These are phyloP conservation scores for Sclerotiophoma versabilis DNA, from an alignment of 2,329 filamentous ascomycete species.

Conservation along the genomic window DNA sequence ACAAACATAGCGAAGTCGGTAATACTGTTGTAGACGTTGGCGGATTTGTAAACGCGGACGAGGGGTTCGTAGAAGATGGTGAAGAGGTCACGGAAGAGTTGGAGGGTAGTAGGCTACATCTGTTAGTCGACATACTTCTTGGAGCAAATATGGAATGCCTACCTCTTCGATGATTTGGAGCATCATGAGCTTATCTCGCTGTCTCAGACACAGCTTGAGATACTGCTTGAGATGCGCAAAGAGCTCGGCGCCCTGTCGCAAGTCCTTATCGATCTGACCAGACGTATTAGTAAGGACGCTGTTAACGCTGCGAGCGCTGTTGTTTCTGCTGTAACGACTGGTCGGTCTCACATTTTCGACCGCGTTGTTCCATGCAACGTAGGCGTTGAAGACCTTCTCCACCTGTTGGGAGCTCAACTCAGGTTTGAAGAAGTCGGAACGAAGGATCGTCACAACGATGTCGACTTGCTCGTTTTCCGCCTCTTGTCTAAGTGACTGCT, in stretches of 20 bases:
- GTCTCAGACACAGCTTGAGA: slow-evolving; percentile 87
- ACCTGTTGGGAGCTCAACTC: slow-evolving; percentile 77
- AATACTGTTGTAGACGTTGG: slow-evolving; percentile 96
- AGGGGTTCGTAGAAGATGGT: slow-evolving; percentile 99
- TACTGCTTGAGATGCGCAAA: slow-evolving; percentile 96
- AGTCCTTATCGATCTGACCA: slow-evolving; percentile 74
- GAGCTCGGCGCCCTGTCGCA: slow-evolving; percentile 86
- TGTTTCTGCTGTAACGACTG: slow-evolving; percentile 40
- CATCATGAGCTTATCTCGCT: slow-evolving; percentile 98
- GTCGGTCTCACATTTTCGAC: slow-evolving; percentile 72
- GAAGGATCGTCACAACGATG: slow-evolving; percentile 82
- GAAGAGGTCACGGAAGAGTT: slow-evolving; percentile 93
- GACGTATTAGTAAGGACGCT: slow-evolving; percentile 36
- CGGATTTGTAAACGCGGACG: slow-evolving; percentile 96
- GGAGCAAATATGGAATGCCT: slow-evolving; percentile 16
- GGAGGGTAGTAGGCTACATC: slow-evolving; percentile 80
- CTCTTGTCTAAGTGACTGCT: slow-evolving; percentile 75
- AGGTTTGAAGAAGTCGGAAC: slow-evolving; percentile 78
- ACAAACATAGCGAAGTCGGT: slow-evolving; percentile 95
- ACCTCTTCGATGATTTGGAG: slow-evolving; percentile 87
- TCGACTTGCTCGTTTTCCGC: slow-evolving; percentile 78
- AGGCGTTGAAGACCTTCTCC: slow-evolving; percentile 88
- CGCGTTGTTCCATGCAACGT: slow-evolving; percentile 93
- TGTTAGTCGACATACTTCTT: slow-evolving; percentile 24
- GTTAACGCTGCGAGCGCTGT: slow-evolving; percentile 42